phyloP scores from a whole-genome alignment of 768 basidiomycete genomes.

The Boletus fagicola region DNA sequence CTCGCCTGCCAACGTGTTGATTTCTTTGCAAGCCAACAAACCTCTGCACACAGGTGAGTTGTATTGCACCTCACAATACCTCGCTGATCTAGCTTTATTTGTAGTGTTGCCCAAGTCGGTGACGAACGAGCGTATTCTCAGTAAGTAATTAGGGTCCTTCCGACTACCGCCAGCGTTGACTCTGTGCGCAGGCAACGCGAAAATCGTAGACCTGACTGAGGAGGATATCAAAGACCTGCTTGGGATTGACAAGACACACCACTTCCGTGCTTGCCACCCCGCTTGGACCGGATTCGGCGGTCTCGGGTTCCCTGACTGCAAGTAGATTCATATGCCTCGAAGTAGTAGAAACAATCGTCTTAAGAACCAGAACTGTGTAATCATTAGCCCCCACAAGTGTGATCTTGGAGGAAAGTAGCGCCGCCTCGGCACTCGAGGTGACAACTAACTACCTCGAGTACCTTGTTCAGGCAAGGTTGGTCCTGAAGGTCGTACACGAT shows the following conservation, averaged over 20 bases:
- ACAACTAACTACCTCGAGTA: neutral
- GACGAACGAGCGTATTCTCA: conserved; percentile 59
- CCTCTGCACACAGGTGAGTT: conserved; percentile 49
- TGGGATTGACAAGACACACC: conserved; percentile 55
- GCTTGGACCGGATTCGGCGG: conserved; percentile 60
- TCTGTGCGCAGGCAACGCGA: conserved; percentile 48
- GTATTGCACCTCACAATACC: neutral
- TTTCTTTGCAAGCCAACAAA: conserved; percentile 73
- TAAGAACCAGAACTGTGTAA: neutral
- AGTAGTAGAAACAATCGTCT: neutral
- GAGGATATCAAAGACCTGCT: conserved; percentile 61
- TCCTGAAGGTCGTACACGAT: neutral
- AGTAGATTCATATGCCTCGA: conserved; percentile 18
- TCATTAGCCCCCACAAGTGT: neutral
- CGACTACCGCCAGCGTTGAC: neutral
- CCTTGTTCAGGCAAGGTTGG: conserved; percentile 16
- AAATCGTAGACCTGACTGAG: conserved; percentile 56
- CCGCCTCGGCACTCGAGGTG: neutral
- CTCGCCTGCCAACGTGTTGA: conserved; percentile 60
- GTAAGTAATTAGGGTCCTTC: conserved; percentile 30
- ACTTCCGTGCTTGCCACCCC: conserved; percentile 67
- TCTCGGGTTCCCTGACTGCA: conserved; percentile 61
- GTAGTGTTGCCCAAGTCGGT: conserved; percentile 76
- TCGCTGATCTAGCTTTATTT: conserved; percentile 12
- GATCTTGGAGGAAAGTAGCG: neutral